phyloP scores from a whole-genome alignment of 1,139 yeast genomes.

The Blastobotrys elegans region DNA sequence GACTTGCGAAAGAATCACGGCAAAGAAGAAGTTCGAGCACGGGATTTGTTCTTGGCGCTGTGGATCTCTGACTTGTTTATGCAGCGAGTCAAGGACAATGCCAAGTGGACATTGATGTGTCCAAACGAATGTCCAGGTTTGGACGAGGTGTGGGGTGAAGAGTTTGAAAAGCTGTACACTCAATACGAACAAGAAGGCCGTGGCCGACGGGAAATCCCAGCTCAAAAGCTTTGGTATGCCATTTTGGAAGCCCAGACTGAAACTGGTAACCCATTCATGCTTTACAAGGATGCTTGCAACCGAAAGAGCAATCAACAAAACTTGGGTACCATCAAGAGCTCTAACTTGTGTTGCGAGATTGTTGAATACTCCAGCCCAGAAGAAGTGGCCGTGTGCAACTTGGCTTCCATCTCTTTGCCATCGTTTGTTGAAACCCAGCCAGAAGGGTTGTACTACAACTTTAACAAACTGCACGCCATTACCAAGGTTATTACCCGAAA shows the following conservation, averaged over 20 bases:
- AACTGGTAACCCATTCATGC: slow-evolving; percentile 90
- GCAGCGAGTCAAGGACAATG: slow-evolving; percentile 78
- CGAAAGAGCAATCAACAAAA: slow-evolving; percentile 79
- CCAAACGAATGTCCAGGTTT: slow-evolving; percentile 88
- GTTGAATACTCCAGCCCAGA: slow-evolving; percentile 84
- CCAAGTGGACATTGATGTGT: slow-evolving; percentile 79
- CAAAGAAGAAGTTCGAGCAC: slow-evolving; percentile 83
- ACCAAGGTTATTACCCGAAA: slow-evolving; percentile 71
- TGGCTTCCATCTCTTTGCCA: slow-evolving; percentile 83
- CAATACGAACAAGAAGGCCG: slow-evolving; percentile 67
- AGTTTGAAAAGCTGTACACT: slow-evolving; percentile 66
- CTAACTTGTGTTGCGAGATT: slow-evolving; percentile 86
- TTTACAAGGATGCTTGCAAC: slow-evolving; percentile 86
- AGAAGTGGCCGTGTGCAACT: slow-evolving; percentile 87
- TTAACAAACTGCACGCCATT: slow-evolving; percentile 63
- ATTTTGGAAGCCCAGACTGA: slow-evolving; percentile 86
- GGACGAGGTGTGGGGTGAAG: slow-evolving; percentile 74
- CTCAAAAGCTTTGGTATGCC: slow-evolving; percentile 85
- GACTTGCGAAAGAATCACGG: slow-evolving; percentile 89
- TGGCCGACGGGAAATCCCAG: slow-evolving; percentile 68
- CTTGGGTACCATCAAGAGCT: slow-evolving; percentile 80
- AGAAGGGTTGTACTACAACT: slow-evolving; percentile 56
- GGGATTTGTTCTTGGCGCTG: slow-evolving; percentile 85
- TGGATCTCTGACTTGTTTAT: slow-evolving; percentile 90
- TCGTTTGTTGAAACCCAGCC: slow-evolving; percentile 51